Evolutionary conservation across 495 filamentous ascomycete genomes (phyloP), one percentile per base, ranked within the genome.

Genomic region (Jackrogersella multiformis): DNA sequence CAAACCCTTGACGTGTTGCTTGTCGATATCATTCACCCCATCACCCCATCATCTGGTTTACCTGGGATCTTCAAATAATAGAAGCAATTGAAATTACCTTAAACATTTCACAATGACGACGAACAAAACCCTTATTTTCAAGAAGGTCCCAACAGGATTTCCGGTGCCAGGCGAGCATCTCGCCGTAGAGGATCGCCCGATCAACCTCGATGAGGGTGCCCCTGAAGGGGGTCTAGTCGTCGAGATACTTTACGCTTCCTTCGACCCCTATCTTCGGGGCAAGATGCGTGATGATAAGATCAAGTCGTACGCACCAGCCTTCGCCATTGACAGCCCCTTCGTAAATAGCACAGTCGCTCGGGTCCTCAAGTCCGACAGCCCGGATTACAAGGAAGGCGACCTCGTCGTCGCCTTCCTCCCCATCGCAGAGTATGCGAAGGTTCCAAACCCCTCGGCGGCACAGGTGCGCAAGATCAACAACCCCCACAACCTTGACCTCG

Each of bases 211-310:
- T n/a, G 79, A 85, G 26, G 64, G 82, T 0, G 84, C 88, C 23
- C 91, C 92, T 6, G 66, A 82, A 32, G 88, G 90, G 64, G 92
- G 94, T 30, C 72, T 96, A 24, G 86, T 88, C 34, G 73, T 89
- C 56, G 87, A 90, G 75, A 89, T 90, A 62, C 84, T 90, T 73
- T 92, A 89, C 74, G 82, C 88, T 76, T 96, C 92, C 60, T 91
- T 89, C 77, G 94, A 97, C 79, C 94, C 94, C 6, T 97, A 97
- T 82, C 88, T 90, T 78, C 90, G 94, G 26, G 91, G 92, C 53
- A 84, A 86, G 53, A 87, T 87, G 85, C 79, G 82, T 7, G 65
- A 74, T 10, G 38, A 80, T 13, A 24, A 54, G 28, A 61, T 73
- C 67, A 86, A 90, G 73, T 92, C 89, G 2, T 94, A 93, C 79